A percentile compares a stretch with the other conserved stretches of the same genome.
phyloP scores from a whole-genome alignment of 306 rosid species.

The Ceratonia siliqua region DNA sequence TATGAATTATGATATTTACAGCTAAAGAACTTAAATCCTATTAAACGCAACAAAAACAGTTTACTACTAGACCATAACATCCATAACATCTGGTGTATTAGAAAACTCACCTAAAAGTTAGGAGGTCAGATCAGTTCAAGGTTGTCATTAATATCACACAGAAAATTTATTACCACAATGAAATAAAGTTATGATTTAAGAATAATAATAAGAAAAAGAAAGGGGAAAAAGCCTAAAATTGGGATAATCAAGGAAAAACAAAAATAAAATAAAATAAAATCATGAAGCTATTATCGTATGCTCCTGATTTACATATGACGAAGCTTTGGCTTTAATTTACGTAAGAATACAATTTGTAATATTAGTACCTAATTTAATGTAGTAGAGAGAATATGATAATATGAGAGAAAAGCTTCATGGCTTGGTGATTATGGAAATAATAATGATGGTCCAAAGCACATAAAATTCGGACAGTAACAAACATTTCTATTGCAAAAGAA shows the following conservation, averaged over 20 bases:
- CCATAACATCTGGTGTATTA: too few relatives aligned
- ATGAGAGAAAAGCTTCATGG: background rate
- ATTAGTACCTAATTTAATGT: background rate
- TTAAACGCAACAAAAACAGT: too few relatives aligned
- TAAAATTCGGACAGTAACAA: too few relatives aligned
- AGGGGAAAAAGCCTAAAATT: background rate
- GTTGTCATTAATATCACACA: background rate
- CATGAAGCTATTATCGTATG: background rate
- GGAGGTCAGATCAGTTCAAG: background rate
- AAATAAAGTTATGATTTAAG: background rate
- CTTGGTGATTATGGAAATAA: background rate
- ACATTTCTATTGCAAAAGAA: too few relatives aligned
- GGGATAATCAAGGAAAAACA: background rate
- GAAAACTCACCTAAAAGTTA: too few relatives aligned
- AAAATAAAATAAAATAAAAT: too few relatives aligned
- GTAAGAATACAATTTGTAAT: background rate
- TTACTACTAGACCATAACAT: too few relatives aligned
- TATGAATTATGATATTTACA: too few relatives aligned
- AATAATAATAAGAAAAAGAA: background rate
- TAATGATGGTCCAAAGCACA: too few relatives aligned
- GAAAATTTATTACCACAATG: too few relatives aligned
- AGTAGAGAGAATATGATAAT: background rate
- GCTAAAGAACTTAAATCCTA: too few relatives aligned
- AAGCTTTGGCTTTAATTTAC: background rate
- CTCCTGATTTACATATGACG: background rate